Evolutionary conservation across 345 rosid genomes (phyloP), one percentile per base, ranked within the genome.

Genomic region (Citrus hindsii): DNA sequence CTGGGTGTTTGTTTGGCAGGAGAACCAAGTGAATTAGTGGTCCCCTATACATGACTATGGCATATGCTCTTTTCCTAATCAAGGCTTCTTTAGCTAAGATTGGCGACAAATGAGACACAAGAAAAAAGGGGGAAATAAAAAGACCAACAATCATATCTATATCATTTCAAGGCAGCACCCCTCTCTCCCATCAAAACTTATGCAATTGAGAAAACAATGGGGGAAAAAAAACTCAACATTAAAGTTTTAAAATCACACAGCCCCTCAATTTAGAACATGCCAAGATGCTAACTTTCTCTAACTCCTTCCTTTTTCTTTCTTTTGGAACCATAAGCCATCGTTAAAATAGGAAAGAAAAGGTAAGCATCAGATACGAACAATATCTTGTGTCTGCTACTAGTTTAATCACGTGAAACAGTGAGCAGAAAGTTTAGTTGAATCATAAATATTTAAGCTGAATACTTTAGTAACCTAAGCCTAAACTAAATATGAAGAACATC

Each of bases 181-280:
- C 81, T 77, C 74, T 77, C 76, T 40, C 79, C 42, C 64, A 72
- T 69, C 73, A 77, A 82, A 84, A 84, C 55, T 69, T 86, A 70
- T 77, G 80, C 76, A 55, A 60, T 71, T 30, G 40, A 78, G 83
- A 80, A 83, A 81, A 75, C 72, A 64, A 62, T 30, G 48, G 35
- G 35, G 35, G 0, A 33, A 33, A 35, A 27, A 42, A 74, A 75
- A 73, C 74, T 70, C 55, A 79, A 82, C 67, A 77, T 59, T 65
- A 82, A 64, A 32, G 72, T 51, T 60, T 55, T 67, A 70, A 74
- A 75, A 83, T 81, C 85, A 81, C 63, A 80, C 75, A 83, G 83
- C 61, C 89, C 89, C 76, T 75, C 65, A 74, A 74, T 76, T 81
- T 68, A 79, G 83, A 85, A 78, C 87, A 84, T 81, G 86, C 85